These are phyloP conservation scores for Calonectria henricotiae DNA, from an alignment of 2,329 filamentous ascomycete species.

Conservation along the genomic window DNA sequence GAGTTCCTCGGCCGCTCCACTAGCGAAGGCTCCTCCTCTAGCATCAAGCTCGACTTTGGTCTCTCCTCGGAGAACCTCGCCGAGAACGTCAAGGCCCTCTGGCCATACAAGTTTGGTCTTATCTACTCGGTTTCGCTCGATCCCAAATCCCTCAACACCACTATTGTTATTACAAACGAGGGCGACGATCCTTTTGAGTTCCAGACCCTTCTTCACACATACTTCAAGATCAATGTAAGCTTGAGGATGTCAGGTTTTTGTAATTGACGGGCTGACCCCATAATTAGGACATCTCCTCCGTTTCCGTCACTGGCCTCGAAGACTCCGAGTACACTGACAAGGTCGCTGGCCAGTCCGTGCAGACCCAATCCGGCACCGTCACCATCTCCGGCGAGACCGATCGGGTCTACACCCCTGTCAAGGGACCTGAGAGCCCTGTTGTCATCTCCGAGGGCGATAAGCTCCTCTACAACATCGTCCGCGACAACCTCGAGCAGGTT, in stretches of 20 bases:
- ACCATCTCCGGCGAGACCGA: slow-evolving; percentile 86
- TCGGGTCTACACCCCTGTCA: slow-evolving; percentile 85
- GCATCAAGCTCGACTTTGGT: slow-evolving; percentile 96
- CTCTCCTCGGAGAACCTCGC: slow-evolving; percentile 82
- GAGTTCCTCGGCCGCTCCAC: slow-evolving; percentile 91
- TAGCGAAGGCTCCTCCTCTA: slow-evolving; percentile 70
- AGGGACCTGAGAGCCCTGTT: slow-evolving; percentile 73
- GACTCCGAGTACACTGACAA: slow-evolving; percentile 88
- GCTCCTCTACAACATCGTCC: slow-evolving; percentile 80
- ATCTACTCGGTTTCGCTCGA: slow-evolving; percentile 94
- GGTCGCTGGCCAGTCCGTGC: slow-evolving; percentile 76
- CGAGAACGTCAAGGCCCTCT: slow-evolving; percentile 78
- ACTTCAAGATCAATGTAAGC: slow-evolving; percentile 84
- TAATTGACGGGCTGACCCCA: background rate
- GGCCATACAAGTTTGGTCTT: slow-evolving; percentile 90
- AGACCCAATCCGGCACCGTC: slow-evolving; percentile 77
- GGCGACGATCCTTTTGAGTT: slow-evolving; percentile 88
- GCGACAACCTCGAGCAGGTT: slow-evolving; percentile 89
- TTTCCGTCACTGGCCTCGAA: slow-evolving; percentile 83
- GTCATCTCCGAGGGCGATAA: slow-evolving; percentile 76
- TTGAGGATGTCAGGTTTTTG: background rate
- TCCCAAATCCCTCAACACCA: slow-evolving; percentile 82
- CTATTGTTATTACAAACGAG: slow-evolving; percentile 91
- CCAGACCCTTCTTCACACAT: slow-evolving; percentile 93
- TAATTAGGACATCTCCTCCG: slow-evolving; percentile 82